A percentile compares a stretch with the other conserved stretches of the same genome.
Conservation (phyloP, 495 filamentous ascomycete genomes). For the Lasiosphaeris hirsuta region DNA sequence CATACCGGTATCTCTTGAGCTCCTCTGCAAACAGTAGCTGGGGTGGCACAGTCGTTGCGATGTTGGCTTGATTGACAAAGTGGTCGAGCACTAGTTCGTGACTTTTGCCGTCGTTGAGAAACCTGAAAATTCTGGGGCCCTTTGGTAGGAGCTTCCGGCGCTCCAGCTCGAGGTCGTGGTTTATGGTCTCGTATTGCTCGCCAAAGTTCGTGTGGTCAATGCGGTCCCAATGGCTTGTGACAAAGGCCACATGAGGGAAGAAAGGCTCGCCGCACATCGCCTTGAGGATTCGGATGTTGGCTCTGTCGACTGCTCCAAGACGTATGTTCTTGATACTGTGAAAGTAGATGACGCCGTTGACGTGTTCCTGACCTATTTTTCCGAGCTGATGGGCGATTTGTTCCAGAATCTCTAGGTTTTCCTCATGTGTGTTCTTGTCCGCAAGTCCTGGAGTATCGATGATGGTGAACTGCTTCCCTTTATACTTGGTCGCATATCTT, state of each 20-base stretch:
- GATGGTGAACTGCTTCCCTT: background rate
- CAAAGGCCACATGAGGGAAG: conserved; percentile 2
- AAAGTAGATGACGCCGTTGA: conserved; percentile 5
- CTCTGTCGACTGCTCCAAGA: background rate
- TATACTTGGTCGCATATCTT: background rate
- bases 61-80: background rate
- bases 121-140: conserved; percentile 1
- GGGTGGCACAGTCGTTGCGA: background rate
- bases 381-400: conserved; percentile 1
- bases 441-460: conserved; percentile 5
- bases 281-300: background rate
- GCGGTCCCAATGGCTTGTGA: conserved; percentile 5
- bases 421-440: background rate
- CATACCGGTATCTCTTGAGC: conserved; percentile 5
- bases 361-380: background rate
- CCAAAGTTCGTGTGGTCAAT: background rate
- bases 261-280: conserved; percentile 3
- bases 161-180: conserved; percentile 7
- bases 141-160: background rate
- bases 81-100: conserved; percentile 4
- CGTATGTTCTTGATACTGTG: conserved; percentile 3
- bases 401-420: conserved; percentile 1
- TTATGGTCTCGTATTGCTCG: background rate
- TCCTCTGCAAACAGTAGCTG: conserved; percentile 4
- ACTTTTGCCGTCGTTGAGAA: conserved; percentile 1